Conservation (phyloP, 1,139 yeast species). For the Taphrina communis region DNA sequence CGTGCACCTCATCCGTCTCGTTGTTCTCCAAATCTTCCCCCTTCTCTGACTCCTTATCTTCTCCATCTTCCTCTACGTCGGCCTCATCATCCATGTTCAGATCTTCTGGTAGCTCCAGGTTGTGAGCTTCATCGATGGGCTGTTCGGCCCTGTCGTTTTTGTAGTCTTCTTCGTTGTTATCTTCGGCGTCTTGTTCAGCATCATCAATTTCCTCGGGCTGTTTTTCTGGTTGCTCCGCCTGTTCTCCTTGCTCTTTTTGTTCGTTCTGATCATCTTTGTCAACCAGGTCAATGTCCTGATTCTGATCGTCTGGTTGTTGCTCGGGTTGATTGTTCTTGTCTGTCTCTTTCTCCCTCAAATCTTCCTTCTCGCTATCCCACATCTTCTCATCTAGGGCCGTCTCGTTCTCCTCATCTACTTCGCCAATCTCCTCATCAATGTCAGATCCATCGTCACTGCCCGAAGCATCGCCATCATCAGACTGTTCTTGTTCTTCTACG, state of each 20-base stretch:
- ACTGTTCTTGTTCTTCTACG: conserved; percentile 60
- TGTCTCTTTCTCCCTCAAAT: conserved; percentile 69
- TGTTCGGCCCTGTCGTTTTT: conserved; percentile 50
- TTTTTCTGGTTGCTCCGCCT: background rate
- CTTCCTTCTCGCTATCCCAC: conserved; percentile 95
- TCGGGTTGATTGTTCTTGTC: conserved; percentile 69
- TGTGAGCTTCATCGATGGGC: conserved; percentile 76
- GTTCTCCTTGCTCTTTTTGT: conserved; percentile 20
- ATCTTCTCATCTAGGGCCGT: conserved; percentile 95
- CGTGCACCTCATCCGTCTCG: conserved; percentile 51
- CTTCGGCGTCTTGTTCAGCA: conserved; percentile 51
- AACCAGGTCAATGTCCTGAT: conserved; percentile 66
- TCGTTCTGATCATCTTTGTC: conserved; percentile 59
- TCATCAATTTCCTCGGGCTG: conserved; percentile 64
- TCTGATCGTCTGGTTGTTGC: conserved; percentile 75
- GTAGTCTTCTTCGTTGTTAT: conserved; percentile 50
- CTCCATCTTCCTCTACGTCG: conserved; percentile 50
- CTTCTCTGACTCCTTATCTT: conserved; percentile 43
- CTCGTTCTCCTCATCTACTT: conserved; percentile 87
- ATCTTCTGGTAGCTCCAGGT: conserved; percentile 84
- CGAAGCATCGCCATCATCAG: conserved; percentile 57
- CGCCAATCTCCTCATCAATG: conserved; percentile 87
- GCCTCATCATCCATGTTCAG: conserved; percentile 54
- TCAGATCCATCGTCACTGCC: conserved; percentile 87
- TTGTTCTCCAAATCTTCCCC: conserved; percentile 34